These are phyloP conservation scores for Arthroderma sp. DNA, from an alignment of 2,329 filamentous ascomycete genomes.

Conservation along the genomic window DNA sequence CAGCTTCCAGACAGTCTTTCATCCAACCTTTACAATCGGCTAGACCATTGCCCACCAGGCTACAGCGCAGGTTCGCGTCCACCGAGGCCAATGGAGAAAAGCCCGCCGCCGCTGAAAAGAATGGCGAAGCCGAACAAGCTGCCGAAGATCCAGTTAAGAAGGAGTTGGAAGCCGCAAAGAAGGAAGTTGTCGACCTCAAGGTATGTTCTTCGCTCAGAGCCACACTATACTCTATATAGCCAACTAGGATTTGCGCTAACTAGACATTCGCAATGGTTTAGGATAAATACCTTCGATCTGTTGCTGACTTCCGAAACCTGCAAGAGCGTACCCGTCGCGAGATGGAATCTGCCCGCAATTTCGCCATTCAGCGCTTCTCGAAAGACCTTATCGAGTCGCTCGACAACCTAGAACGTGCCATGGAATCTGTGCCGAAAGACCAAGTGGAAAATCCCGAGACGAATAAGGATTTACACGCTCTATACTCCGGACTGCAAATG, in stretches of 20 bases:
- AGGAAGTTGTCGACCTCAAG: conserved; percentile 71
- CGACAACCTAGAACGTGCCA: conserved; percentile 92
- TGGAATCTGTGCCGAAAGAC: conserved; percentile 61
- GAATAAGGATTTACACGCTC: conserved; percentile 60
- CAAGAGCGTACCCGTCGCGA: conserved; percentile 90
- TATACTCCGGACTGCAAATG: conserved; percentile 90
- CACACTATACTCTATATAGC: too few relatives aligned
- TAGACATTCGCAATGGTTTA: conserved; percentile 25
- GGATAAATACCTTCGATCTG: conserved; percentile 88
- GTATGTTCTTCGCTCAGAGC: conserved; percentile 34
- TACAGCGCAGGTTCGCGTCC: conserved; percentile 29
- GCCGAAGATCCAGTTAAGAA: conserved; percentile 42
- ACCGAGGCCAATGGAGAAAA: conserved; percentile 25
- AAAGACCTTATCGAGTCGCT: conserved; percentile 89
- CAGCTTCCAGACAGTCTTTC: conserved; percentile 22
- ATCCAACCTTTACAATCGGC: conserved; percentile 17
- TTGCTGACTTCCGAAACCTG: conserved; percentile 96
- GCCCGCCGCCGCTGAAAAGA: conserved; percentile 27
- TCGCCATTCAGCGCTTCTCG: conserved; percentile 87
- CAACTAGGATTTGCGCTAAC: neutral
- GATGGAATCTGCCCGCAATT: conserved; percentile 73
- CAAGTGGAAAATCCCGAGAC: conserved; percentile 50
- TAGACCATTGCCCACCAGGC: conserved; percentile 21
- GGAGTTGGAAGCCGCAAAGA: conserved; percentile 58
- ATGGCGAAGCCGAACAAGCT: conserved; percentile 29